These are phyloP conservation scores for Thermomyces lanuginosus DNA, from an alignment of 2,329 filamentous ascomycete species.

Conservation along the genomic window DNA sequence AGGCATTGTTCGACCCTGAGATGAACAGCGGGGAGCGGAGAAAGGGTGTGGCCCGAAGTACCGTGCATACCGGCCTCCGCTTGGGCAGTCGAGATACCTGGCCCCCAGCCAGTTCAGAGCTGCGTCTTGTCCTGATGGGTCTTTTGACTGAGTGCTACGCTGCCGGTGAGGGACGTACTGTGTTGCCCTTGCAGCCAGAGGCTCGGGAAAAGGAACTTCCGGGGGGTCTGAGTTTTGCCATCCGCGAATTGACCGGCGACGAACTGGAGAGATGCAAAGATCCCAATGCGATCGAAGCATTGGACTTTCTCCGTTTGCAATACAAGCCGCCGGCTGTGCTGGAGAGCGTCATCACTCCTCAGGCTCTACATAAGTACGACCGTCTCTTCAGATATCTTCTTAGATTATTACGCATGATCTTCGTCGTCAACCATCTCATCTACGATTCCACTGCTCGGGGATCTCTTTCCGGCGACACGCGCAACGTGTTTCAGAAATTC, in stretches of 20 bases:
- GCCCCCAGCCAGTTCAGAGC: constrained; percentile 86
- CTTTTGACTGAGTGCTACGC: constrained; percentile 61
- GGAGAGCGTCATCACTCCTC: constrained; percentile 53
- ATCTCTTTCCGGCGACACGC: constrained; percentile 17
- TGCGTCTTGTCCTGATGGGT: constrained; percentile 77
- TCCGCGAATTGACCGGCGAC: constrained; percentile 60
- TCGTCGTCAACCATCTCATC: constrained; percentile 51
- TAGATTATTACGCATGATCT: constrained; percentile 61
- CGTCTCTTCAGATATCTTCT: constrained; percentile 66
- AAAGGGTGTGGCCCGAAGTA: constrained; percentile 50
- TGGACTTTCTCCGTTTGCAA: constrained; percentile 82
- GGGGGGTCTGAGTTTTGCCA: constrained; percentile 62
- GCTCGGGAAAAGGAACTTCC: constrained; percentile 34
- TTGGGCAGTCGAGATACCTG: constrained; percentile 67
- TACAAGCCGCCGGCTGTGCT: constrained; percentile 64
- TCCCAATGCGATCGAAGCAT: constrained; percentile 62
- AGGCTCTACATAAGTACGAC: constrained; percentile 65
- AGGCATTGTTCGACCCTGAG: constrained; percentile 71
- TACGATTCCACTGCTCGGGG: constrained; percentile 34
- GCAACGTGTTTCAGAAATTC: constrained; percentile 42
- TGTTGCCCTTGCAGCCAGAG: constrained; percentile 4
- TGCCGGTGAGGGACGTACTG: constrained; percentile 11
- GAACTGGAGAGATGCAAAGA: constrained; percentile 76
- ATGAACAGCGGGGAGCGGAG: constrained; percentile 62
- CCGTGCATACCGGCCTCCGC: constrained; percentile 63